Conservation (phyloP, 768 basidiomycete species). For the Mrakia frigida region DNA sequence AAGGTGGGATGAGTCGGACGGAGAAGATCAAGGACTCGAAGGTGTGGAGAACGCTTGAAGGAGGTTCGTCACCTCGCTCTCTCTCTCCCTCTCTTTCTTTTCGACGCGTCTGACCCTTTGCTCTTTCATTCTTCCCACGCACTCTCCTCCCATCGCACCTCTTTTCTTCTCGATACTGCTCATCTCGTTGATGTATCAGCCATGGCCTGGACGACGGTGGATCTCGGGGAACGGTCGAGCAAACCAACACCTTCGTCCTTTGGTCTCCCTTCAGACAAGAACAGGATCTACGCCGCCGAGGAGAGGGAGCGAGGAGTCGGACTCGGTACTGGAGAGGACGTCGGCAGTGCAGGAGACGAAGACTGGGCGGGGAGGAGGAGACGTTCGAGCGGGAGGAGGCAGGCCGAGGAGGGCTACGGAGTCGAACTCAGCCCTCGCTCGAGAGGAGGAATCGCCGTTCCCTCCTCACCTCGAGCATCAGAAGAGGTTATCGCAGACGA, state of each 20-base stretch:
- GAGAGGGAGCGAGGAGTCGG: not conserved
- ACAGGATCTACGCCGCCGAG: not conserved
- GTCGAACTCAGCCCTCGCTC: not conserved
- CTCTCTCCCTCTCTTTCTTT: not conserved
- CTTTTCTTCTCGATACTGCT: too few relatives aligned
- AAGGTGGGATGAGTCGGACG: not conserved
- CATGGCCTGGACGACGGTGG: slow-evolving; percentile 23
- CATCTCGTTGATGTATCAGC: not conserved
- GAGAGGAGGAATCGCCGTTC: not conserved
- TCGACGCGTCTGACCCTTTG: not conserved
- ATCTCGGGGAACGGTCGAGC: not conserved
- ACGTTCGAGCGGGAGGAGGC: not conserved
- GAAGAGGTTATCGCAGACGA: not conserved
- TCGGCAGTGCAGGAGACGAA: not conserved
- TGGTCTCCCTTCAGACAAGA: not conserved
- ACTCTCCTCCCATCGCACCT: too few relatives aligned
- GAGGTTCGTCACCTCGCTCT: not conserved
- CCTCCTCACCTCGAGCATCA: not conserved
- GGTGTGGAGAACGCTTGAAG: slow-evolving; percentile 14
- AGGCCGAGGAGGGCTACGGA: not conserved
- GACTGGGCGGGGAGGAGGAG: not conserved
- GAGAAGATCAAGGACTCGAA: not conserved
- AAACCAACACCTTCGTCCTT: not conserved
- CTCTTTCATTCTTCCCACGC: not conserved
- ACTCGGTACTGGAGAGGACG: not conserved